Base-by-base conservation (phyloP, 495 filamentous ascomycete genomes). In the Aspergillus diversus region DNA sequence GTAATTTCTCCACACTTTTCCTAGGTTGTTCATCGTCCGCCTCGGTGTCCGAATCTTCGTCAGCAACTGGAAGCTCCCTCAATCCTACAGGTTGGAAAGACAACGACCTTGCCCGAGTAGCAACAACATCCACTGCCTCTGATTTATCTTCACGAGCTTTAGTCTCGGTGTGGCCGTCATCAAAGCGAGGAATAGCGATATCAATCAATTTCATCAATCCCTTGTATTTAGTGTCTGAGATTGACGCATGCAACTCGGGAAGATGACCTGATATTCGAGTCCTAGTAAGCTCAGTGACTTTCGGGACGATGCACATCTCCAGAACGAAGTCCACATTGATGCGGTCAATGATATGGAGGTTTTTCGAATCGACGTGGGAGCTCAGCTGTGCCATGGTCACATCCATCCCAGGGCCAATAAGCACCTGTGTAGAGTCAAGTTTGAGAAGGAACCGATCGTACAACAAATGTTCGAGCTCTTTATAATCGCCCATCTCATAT, bases 241-340 rank as follows among this genome's bases (percentile, higher is more conserved):
- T 88, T 0, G 88, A 92, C 33, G 91, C 95, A 76, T 96, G 95
- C 11, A 99, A 82, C 15, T 97, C 89, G 3, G 95, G 94, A 33
- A 99, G 83, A 70, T 96, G 92, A 4, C 95, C 95, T 2, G 92
- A 95, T 43, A 99, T 86, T 34, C 89, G 87, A 55, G 97, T 89
- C 71, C 92, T 93, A 5, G 95, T 94, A n/a, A 99, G 83, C 67
- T 97, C 93, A 0, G 93, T 89, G 31, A 91, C 90, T 73, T 97
- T 97, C 1, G 95, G 96, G 12, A 99, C 82, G 65, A 99, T 99
- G 7, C 92, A 98, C 53, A 89, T 88, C 71, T 96, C 92, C 33
- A 99, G 82, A 15, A 89, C 88, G 70, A 99, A 97, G 71, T 98
- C 91, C 67, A 99, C 90, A 66, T 96, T 99, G 79, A 98, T 97